Evolutionary conservation across 108 stramenopile species (phyloP).

Genomic region (Epipyxis sp.): DNA sequence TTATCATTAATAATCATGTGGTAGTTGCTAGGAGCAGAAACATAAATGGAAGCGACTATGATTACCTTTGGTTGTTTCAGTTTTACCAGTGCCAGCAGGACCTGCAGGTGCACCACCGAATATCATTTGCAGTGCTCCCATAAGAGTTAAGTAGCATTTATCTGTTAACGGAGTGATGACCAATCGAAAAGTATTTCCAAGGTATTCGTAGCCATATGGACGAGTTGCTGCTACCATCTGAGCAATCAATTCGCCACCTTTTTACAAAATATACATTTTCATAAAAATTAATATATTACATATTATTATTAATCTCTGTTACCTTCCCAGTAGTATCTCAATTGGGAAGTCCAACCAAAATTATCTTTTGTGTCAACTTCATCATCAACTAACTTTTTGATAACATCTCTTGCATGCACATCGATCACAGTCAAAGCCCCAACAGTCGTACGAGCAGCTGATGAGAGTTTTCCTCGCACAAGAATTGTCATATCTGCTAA

Average conservation of each 20-base stretch:
- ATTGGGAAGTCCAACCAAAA: slow-evolving; percentile 53
- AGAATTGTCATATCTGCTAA: slow-evolving; percentile 62
- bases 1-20: neutral
- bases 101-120: slow-evolving; percentile 61
- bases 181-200: slow-evolving; percentile 62
- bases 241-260: slow-evolving; percentile 54
- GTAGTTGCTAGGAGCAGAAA: neutral
- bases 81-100: slow-evolving; percentile 66
- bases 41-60: neutral
- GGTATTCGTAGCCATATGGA: slow-evolving; percentile 66
- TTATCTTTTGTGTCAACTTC: slow-evolving; percentile 46
- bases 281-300: neutral
- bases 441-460: slow-evolving; percentile 49
- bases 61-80: slow-evolving; percentile 49
- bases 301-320: slow-evolving; percentile 13
- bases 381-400: slow-evolving; percentile 50
- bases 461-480: slow-evolving; percentile 59
- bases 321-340: slow-evolving; percentile 67
- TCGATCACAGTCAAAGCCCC: slow-evolving; percentile 66
- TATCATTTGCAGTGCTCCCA: slow-evolving; percentile 60
- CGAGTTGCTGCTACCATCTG: slow-evolving; percentile 61
- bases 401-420: slow-evolving; percentile 69
- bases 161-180: slow-evolving; percentile 68
- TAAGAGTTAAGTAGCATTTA: slow-evolving; percentile 68
- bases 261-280: slow-evolving; percentile 28